Evolutionary conservation across 768 basidiomycete genomes (phyloP).

Genomic region (Auriscalpium microsporum): DNA sequence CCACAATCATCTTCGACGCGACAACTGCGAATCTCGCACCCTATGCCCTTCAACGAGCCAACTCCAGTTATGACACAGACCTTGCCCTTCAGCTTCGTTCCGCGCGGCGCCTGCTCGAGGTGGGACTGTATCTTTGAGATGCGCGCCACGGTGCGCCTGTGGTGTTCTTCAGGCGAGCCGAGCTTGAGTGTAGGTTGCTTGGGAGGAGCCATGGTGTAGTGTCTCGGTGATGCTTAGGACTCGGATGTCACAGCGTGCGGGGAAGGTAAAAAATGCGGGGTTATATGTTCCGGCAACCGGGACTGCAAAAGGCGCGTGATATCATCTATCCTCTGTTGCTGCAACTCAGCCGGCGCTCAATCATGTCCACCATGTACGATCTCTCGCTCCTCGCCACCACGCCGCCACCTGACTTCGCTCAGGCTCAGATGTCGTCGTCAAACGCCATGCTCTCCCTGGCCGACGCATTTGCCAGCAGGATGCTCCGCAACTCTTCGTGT

Average conservation of each 20-base stretch:
- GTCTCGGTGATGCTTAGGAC: neutral
- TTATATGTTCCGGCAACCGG: too few relatives aligned
- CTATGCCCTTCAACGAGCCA: constrained; percentile 81
- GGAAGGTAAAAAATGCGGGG: too few relatives aligned
- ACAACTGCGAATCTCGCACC: constrained; percentile 36
- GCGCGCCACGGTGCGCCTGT: constrained; percentile 54
- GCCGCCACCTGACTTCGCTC: neutral
- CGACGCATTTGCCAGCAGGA: constrained; percentile 14
- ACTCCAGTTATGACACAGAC: constrained; percentile 87
- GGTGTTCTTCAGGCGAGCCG: constrained; percentile 35
- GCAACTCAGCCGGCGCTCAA: too few relatives aligned
- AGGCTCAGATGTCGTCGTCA: neutral
- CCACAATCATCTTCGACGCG: too few relatives aligned
- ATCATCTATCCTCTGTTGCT: too few relatives aligned
- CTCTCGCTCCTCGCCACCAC: too few relatives aligned
- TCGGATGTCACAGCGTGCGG: too few relatives aligned
- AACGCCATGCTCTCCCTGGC: constrained; percentile 13
- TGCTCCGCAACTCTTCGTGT: constrained; percentile 9
- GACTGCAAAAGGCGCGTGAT: too few relatives aligned
- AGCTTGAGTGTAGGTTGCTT: constrained; percentile 2
- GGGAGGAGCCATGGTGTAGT: neutral
- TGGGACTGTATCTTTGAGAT: constrained; percentile 64
- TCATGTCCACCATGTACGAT: neutral
- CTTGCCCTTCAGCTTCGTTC: constrained; percentile 57
- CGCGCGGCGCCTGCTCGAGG: constrained; percentile 43